phyloP scores from a whole-genome alignment of 257 asterid genomes.

The Eucommia ulmoides region DNA sequence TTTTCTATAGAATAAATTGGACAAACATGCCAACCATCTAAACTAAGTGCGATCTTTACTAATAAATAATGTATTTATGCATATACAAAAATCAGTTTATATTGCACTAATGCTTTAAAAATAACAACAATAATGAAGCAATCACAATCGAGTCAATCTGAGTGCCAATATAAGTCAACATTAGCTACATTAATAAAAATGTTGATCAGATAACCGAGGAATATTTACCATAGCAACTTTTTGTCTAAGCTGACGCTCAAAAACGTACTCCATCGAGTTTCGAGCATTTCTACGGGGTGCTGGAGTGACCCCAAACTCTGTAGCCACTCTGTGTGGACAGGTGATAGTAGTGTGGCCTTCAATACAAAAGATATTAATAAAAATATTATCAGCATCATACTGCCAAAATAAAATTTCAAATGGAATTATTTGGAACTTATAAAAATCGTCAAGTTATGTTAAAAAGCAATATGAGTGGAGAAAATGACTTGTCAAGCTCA shows the following conservation, averaged over 20 bases:
- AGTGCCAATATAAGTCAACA: too few relatives aligned
- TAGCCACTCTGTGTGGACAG: slow-evolving; percentile 88
- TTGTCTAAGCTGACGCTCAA: slow-evolving; percentile 62
- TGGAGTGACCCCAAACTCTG: slow-evolving; percentile 71
- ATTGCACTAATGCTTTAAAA: too few relatives aligned
- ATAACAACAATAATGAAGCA: too few relatives aligned
- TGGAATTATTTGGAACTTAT: neutral
- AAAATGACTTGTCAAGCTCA: too few relatives aligned
- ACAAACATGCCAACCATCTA: too few relatives aligned
- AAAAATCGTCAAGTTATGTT: neutral
- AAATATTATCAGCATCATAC: neutral
- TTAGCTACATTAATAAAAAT: slow-evolving; percentile 5
- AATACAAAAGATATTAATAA: slow-evolving; percentile 12
- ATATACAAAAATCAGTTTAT: too few relatives aligned
- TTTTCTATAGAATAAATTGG: too few relatives aligned
- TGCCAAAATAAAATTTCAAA: neutral
- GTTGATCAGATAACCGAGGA: too few relatives aligned
- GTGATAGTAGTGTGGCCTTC: slow-evolving; percentile 85
- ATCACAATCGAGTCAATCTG: too few relatives aligned
- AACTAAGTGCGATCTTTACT: too few relatives aligned
- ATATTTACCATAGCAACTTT: slow-evolving; percentile 44
- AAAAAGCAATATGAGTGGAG: too few relatives aligned
- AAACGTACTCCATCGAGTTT: slow-evolving; percentile 58
- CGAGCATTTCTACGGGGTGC: slow-evolving; percentile 46
- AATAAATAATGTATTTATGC: too few relatives aligned